Conservation (phyloP, 257 asterid genomes). For the Solanum pennellii region DNA sequence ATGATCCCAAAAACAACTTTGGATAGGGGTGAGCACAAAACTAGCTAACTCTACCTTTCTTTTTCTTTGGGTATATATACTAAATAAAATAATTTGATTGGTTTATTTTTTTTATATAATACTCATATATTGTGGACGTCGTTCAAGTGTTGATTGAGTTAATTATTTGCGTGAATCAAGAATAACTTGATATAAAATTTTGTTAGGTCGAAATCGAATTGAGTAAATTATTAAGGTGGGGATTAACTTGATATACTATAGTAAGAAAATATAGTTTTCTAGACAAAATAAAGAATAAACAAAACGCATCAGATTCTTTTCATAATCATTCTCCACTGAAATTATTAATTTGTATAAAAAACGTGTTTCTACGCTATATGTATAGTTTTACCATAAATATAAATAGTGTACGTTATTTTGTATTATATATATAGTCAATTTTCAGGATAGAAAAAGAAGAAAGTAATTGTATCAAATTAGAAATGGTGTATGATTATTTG, state of each 20-base stretch:
- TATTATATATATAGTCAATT: neutral
- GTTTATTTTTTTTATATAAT: too few relatives aligned
- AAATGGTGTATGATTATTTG: too few relatives aligned
- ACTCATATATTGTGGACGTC: neutral
- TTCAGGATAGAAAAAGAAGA: neutral
- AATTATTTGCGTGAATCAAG: neutral
- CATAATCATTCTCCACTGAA: neutral
- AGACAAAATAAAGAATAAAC: neutral
- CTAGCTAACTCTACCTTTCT: too few relatives aligned
- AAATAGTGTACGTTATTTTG: neutral
- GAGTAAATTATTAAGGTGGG: neutral
- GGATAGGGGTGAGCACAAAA: too few relatives aligned
- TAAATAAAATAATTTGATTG: too few relatives aligned
- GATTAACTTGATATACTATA: neutral
- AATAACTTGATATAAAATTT: neutral
- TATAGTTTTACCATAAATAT: neutral
- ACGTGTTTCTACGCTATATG: neutral
- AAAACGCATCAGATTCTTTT: neutral
- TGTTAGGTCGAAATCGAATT: neutral
- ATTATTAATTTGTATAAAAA: neutral
- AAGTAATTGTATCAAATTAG: neutral
- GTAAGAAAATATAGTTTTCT: neutral
- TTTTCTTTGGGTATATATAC: too few relatives aligned
- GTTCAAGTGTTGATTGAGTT: neutral
- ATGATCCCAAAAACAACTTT: neutral